Evolutionary conservation across 192 early-diverging fungal genomes (phyloP).

Genomic region (Obelidium mucronatum): DNA sequence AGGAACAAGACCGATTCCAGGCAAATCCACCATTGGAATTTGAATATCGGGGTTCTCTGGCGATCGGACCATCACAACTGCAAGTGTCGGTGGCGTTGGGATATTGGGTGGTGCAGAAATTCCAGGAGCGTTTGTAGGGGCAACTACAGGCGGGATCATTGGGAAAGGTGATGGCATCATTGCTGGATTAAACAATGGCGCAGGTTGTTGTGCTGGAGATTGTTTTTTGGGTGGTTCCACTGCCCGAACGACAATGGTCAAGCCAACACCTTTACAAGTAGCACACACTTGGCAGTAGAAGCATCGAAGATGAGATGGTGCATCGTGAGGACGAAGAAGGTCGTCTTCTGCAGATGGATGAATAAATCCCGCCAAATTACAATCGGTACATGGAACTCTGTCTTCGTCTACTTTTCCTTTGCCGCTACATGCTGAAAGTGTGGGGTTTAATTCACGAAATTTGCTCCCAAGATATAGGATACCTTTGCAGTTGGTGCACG

Average conservation of each 20-base stretch:
- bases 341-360: slow-evolving; percentile 39
- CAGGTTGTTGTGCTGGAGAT: not conserved
- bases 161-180: not conserved
- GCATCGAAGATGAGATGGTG: slow-evolving; percentile 47
- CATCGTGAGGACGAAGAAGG: slow-evolving; percentile 52
- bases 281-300: slow-evolving; percentile 56
- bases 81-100: slow-evolving; percentile 22
- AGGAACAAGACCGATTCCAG: slow-evolving; percentile 35
- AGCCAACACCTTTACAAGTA: slow-evolving; percentile 43
- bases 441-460: not conserved
- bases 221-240: not conserved
- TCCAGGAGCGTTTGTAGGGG: not conserved
- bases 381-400: slow-evolving; percentile 43
- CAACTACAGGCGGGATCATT: not conserved
- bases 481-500: slow-evolving; percentile 49
- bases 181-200: not conserved
- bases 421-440: slow-evolving; percentile 33
- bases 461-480: too few species aligned
- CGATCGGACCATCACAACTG: slow-evolving; percentile 26
- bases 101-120: slow-evolving; percentile 20
- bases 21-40: slow-evolving; percentile 30
- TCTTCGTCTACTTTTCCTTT: slow-evolving; percentile 38
- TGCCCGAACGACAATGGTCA: slow-evolving; percentile 3
- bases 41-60: slow-evolving; percentile 15
- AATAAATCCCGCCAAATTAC: slow-evolving; percentile 46